These are phyloP conservation scores for Ustilago tritici DNA, from an alignment of 1,284 basidiomycete species.

Conservation along the genomic window DNA sequence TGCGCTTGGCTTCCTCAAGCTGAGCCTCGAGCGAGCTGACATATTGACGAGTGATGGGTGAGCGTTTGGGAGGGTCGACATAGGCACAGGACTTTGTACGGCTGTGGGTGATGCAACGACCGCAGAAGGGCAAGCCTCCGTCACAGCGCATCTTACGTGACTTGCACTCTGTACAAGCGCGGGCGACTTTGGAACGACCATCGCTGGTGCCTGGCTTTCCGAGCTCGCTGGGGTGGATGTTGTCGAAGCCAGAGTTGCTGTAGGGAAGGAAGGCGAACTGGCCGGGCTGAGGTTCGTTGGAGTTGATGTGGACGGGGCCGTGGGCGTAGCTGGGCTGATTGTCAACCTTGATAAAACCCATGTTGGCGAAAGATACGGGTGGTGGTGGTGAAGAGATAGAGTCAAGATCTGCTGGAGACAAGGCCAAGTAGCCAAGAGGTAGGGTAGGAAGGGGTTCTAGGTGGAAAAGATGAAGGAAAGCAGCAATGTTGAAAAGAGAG, in stretches of 20 bases:
- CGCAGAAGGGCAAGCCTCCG: slow-evolving; percentile 55
- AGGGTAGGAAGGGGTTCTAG: not conserved
- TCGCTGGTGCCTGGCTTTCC: slow-evolving; percentile 48
- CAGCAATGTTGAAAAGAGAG: slow-evolving; percentile 3
- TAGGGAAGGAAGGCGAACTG: slow-evolving; percentile 52
- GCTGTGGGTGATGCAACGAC: slow-evolving; percentile 55
- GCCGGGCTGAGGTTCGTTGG: slow-evolving; percentile 36
- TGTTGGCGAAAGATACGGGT: slow-evolving; percentile 2
- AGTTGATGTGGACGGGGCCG: slow-evolving; percentile 32
- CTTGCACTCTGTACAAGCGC: slow-evolving; percentile 56
- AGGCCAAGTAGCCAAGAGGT: not conserved
- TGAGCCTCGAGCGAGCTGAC: slow-evolving; percentile 52
- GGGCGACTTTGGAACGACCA: slow-evolving; percentile 49
- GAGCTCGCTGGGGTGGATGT: slow-evolving; percentile 47
- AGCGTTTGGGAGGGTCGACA: slow-evolving; percentile 53
- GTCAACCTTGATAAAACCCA: slow-evolving; percentile 55
- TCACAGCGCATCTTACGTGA: slow-evolving; percentile 57
- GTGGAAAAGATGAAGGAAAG: not conserved
- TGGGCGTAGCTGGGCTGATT: slow-evolving; percentile 37
- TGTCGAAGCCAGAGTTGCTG: slow-evolving; percentile 42
- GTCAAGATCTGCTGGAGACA: not conserved
- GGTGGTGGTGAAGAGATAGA: not conserved
- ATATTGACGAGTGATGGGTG: slow-evolving; percentile 55
- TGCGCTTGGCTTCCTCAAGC: slow-evolving; percentile 44
- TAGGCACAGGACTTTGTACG: slow-evolving; percentile 56